Base-by-base conservation (phyloP, 192 early-diverging fungal species). In the Spizellomyces punctatus region DNA sequence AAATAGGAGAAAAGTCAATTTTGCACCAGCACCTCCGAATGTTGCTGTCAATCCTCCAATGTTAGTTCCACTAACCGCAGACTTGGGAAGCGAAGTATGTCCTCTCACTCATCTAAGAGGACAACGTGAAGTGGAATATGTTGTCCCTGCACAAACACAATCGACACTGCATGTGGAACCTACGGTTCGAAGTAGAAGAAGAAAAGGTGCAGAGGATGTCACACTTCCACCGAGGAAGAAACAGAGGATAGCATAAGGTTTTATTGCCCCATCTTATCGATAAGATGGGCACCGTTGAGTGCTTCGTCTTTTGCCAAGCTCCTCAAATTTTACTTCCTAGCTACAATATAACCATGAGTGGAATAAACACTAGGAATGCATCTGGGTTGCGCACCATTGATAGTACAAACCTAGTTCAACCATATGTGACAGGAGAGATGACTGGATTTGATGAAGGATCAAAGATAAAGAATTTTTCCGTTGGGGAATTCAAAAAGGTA, bases 361-460 rank as follows among this genome's bases (percentile, higher is more conserved):
- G 65, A 9, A 16, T 67, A 1, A 67, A 67, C 5, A 5, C 45
- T n/a, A 8, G 65, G 6, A 67, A 42, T 17, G 0, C 65, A 1
- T 2, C 65, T 1, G 65, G 65, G 7, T 47, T 67, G 36, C 0
- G 65, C 0, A 14, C n/a, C 10, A 1, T 67, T 1, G n/a, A n/a
- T 10, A 22, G 4, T 4, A 57, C 65, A 12, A 55, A 56, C 55
- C 36, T 67, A 22, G 2, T 21, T 8, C 1, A 0, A 1, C 65
- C 65, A 16, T 55, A 56, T 67, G 50, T 67, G 2, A 67, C 17
- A 12, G 65, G 65, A 0, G n/a, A 55, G 4, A 67, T 67, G n/a
- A 6, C 47, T 14, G 12, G 45, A 1, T 46, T 64, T 2, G 10
- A 9, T 10, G 22, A 0, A 10, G 21, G 46, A 46, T 16, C 8